phyloP scores from a whole-genome alignment of 2,329 filamentous ascomycete species.

The Trichoderma simmonsii region DNA sequence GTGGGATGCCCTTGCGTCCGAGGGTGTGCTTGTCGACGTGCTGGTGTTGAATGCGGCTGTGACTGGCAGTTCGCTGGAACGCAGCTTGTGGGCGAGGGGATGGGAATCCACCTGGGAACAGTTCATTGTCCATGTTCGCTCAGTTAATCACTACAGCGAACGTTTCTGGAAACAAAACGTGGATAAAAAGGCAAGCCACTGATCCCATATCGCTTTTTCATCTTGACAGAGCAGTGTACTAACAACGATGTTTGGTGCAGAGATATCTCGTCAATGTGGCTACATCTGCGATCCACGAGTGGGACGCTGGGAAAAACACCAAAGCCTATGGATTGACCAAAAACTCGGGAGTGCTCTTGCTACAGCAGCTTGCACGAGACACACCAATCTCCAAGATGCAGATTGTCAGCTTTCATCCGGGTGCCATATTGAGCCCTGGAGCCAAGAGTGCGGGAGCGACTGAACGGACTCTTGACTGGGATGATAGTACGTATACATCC shows the following conservation, averaged over 20 bases:
- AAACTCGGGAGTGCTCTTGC: conserved; percentile 30
- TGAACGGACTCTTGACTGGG: not conserved
- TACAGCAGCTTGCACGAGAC: conserved; percentile 35
- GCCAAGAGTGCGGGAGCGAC: conserved; percentile 22
- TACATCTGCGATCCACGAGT: conserved; percentile 25
- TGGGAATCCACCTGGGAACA: conserved; percentile 14
- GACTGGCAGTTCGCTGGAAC: not conserved
- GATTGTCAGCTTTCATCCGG: conserved; percentile 38
- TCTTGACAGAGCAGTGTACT: not conserved
- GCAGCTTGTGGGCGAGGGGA: conserved; percentile 14
- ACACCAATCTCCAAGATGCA: conserved; percentile 32
- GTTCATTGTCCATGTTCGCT: conserved; percentile 21
- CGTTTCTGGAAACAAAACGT: conserved; percentile 26
- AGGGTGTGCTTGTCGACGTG: conserved; percentile 25
- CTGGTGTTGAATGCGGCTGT: conserved; percentile 26
- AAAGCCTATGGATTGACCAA: conserved; percentile 35
- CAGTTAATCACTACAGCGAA: conserved; percentile 15
- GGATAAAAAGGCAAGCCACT: conserved; percentile 14
- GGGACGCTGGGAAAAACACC: conserved; percentile 23
- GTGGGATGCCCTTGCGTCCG: conserved; percentile 30
- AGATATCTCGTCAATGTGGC: conserved; percentile 14
- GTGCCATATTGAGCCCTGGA: conserved; percentile 31
- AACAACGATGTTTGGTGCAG: not conserved
- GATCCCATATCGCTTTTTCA: not conserved
- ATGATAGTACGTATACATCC: not conserved